A percentile compares a stretch with the other conserved stretches of the same genome.
Evolutionary conservation across 176 grass and related monocot species (phyloP).

Genomic region (Triticum timopheevii): DNA sequence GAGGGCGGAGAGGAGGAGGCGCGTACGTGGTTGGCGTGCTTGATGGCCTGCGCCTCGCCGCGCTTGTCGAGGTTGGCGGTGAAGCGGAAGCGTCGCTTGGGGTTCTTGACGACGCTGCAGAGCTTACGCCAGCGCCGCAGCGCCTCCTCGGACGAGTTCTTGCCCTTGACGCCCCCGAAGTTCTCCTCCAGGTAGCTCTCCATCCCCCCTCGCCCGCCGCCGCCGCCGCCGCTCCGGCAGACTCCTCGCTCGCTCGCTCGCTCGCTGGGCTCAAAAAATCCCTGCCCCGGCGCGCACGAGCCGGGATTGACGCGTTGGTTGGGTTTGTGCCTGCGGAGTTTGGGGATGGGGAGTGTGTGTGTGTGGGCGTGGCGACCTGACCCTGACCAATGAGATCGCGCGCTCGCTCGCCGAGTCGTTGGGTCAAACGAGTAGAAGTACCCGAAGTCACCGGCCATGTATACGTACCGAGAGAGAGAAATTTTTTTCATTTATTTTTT

Average conservation of each 20-base stretch:
- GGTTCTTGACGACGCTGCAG: slow-evolving; percentile 92
- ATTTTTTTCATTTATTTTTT: too few species aligned
- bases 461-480: too few species aligned
- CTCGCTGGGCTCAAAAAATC: too few species aligned
- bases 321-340: not conserved
- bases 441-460: not conserved
- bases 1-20: fast-evolving
- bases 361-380: not conserved
- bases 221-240: too few species aligned
- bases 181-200: slow-evolving; percentile 69
- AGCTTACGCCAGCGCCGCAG: slow-evolving; percentile 82
- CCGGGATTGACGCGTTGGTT: not conserved
- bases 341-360: not conserved
- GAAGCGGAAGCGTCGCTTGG: slow-evolving; percentile 91
- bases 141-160: slow-evolving; percentile 86
- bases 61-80: slow-evolving; percentile 95
- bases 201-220: not conserved
- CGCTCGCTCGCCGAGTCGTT: not conserved
- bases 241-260: too few species aligned
- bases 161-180: slow-evolving; percentile 55
- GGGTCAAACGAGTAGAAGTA: not conserved
- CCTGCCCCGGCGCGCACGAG: not conserved
- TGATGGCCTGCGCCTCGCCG: slow-evolving; percentile 75
- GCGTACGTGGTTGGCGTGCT: slow-evolving; percentile 81
- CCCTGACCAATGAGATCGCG: not conserved